phyloP scores from a whole-genome alignment of 1,284 basidiomycete genomes.

The Cerioporus squamosus region DNA sequence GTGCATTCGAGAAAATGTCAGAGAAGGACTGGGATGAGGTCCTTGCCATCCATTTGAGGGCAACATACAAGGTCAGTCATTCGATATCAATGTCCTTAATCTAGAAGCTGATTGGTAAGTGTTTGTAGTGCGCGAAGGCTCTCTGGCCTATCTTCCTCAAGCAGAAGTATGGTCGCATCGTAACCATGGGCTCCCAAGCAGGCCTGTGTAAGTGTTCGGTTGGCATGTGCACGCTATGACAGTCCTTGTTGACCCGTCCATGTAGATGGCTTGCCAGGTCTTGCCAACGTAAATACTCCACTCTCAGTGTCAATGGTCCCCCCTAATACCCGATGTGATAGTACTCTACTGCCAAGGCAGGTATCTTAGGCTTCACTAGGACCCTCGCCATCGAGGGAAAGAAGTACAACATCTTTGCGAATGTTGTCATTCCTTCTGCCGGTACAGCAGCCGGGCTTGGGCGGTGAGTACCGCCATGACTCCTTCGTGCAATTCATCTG shows the following conservation, averaged over 20 bases:
- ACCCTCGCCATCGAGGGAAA: constrained; percentile 92
- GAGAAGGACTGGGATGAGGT: constrained; percentile 97
- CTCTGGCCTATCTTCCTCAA: constrained; percentile 98
- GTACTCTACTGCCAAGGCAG: constrained; percentile 95
- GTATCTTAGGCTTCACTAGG: constrained; percentile 88
- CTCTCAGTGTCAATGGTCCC: not conserved
- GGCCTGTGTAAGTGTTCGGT: constrained; percentile 76
- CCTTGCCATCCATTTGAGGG: constrained; percentile 84
- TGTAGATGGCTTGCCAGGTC: constrained; percentile 92
- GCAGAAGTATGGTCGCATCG: constrained; percentile 96
- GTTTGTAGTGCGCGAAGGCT: constrained; percentile 82
- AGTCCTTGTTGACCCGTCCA: constrained; percentile 4
- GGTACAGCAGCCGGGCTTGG: constrained; percentile 24
- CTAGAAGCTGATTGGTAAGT: not conserved
- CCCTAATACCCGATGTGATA: constrained; percentile 26
- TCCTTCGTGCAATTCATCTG: not conserved
- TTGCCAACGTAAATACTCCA: constrained; percentile 67
- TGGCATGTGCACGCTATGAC: not conserved
- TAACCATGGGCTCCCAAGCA: constrained; percentile 92
- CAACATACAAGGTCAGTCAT: constrained; percentile 65
- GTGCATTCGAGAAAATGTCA: constrained; percentile 89
- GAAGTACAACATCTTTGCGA: constrained; percentile 90
- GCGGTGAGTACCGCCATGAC: constrained; percentile 16
- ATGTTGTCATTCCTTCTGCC: constrained; percentile 86
- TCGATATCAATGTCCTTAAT: no score